Conservation (phyloP, 345 rosid genomes). For the Hirschfeldia incana region DNA sequence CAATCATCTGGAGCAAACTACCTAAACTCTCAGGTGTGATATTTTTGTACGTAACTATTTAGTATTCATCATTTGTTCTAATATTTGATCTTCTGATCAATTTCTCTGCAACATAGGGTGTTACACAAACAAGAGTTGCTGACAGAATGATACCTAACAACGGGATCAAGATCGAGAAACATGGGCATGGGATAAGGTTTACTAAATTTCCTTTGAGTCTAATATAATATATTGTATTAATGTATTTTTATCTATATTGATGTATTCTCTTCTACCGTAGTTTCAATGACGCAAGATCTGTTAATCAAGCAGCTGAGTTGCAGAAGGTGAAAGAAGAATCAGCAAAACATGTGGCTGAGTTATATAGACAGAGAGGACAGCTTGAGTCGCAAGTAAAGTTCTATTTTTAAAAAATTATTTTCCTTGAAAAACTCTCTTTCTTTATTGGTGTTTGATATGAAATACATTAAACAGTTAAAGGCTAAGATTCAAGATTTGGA, state of each 20-base stretch:
- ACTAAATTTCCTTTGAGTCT: background rate
- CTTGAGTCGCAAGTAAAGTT: constrained; percentile 4
- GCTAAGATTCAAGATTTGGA: background rate
- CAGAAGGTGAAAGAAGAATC: constrained; percentile 21
- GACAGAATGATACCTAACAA: background rate
- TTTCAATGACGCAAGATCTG: constrained; percentile 1
- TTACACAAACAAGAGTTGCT: background rate
- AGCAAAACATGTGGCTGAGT: constrained; percentile 7
- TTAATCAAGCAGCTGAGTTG: constrained; percentile 11
- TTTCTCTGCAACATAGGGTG: constrained; percentile 13
- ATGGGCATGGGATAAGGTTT: constrained; percentile 28
- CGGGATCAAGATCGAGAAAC: background rate
- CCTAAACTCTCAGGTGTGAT: background rate
- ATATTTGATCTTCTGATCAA: constrained; percentile 1
- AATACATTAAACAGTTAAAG: background rate
- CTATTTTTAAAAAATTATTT: background rate
- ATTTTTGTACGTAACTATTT: background rate
- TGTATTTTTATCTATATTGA: background rate
- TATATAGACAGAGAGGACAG: background rate
- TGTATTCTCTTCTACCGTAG: constrained; percentile 7
- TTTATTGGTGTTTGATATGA: background rate
- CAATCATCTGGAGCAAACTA: constrained; percentile 12
- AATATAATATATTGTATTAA: background rate
- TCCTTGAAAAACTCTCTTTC: background rate
- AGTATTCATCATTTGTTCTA: background rate